A percentile compares a stretch with the other conserved stretches of the same genome.
Conservation (phyloP, 2,329 filamentous ascomycete genomes). For the Cladosporium halotolerans region DNA sequence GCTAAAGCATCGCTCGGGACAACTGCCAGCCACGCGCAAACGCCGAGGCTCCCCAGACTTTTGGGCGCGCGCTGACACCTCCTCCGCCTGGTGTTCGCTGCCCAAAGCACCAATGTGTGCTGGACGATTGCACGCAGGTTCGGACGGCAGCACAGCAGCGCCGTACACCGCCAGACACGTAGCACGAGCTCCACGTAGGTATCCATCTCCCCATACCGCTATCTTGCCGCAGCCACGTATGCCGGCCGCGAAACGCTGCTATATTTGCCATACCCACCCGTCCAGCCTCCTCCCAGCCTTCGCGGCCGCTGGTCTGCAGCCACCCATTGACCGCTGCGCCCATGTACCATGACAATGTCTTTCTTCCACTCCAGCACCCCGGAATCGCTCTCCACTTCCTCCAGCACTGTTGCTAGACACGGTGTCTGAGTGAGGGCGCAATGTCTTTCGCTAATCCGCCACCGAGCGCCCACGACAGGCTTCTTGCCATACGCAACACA, state of each 20-base stretch:
- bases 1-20: not conserved
- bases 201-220: not conserved
- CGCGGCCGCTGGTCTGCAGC: not conserved
- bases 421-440: conserved; percentile 5
- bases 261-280: not conserved
- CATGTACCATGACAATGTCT: conserved; percentile 11
- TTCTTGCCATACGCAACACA: conserved; percentile 8
- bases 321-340: conserved; percentile 1
- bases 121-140: not conserved
- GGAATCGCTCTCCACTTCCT: conserved; percentile 5
- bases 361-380: conserved; percentile 8
- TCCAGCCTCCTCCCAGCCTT: conserved; percentile 2
- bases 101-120: not conserved
- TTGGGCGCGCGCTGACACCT: not conserved
- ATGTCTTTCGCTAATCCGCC: conserved; percentile 11
- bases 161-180: conserved; percentile 5
- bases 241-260: not conserved
- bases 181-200: conserved; percentile 3
- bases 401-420: not conserved
- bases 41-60: not conserved
- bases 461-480: conserved; percentile 4
- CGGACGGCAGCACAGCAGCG: not conserved
- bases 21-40: not conserved
- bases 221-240: not conserved
- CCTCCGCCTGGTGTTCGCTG: no score